phyloP scores from a whole-genome alignment of 2,329 filamentous ascomycete genomes.

The Colletotrichum falcatum region DNA sequence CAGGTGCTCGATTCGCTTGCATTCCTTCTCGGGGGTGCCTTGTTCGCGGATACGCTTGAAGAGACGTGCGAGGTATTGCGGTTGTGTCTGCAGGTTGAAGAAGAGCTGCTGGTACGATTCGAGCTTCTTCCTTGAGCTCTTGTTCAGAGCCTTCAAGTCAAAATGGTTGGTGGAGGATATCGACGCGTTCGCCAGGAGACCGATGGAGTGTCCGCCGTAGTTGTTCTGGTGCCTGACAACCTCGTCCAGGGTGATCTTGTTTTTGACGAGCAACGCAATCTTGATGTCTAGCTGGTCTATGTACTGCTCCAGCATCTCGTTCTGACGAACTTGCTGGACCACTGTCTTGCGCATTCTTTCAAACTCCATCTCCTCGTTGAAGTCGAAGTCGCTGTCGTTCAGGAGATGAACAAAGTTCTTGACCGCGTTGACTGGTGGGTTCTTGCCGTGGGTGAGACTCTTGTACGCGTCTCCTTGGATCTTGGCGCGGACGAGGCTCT shows the following conservation, averaged over 20 bases:
- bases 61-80: constrained; percentile 90
- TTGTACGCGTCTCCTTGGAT: constrained; percentile 99
- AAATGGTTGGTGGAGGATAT: constrained; percentile 92
- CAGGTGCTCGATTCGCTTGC: constrained; percentile 90
- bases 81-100: constrained; percentile 96
- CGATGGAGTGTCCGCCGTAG: constrained; percentile 89
- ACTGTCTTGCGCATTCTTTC: constrained; percentile 95
- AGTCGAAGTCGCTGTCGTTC: constrained; percentile 98
- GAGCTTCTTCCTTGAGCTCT: constrained; percentile 93
- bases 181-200: constrained; percentile 86
- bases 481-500: constrained; percentile 94
- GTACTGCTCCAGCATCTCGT: constrained; percentile 97
- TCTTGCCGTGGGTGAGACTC: constrained; percentile 94
- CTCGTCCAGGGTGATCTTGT: constrained; percentile 98
- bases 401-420: constrained; percentile 98
- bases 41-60: constrained; percentile 88
- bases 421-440: constrained; percentile 94
- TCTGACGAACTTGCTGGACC: constrained; percentile 95
- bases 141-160: constrained; percentile 97
- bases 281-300: constrained; percentile 99
- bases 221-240: constrained; percentile 97
- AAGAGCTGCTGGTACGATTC: constrained; percentile 98
- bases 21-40: constrained; percentile 89
- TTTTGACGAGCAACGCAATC: constrained; percentile 97
- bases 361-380: constrained; percentile 98